Percentiles rank a stretch among this genome's conserved stretches.
Evolutionary conservation across 2,329 filamentous ascomycete species (phyloP).

Genomic region (Fusarium zealandicum): DNA sequence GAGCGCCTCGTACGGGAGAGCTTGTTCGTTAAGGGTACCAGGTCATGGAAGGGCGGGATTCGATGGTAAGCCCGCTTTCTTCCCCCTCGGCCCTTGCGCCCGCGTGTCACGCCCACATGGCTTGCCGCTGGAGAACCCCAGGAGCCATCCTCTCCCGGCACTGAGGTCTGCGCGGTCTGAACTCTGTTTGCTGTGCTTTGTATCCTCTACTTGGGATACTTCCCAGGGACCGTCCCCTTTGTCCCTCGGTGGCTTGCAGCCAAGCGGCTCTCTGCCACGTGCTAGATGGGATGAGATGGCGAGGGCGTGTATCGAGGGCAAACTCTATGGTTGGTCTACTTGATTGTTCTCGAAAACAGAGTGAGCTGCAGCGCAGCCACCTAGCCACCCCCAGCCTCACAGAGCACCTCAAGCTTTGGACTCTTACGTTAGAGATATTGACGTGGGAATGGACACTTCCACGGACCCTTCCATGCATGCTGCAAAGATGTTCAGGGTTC

Average conservation of each 20-base stretch:
- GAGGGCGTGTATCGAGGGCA: slow-evolving; percentile 22
- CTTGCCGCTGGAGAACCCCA: slow-evolving; percentile 15
- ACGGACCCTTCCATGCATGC: slow-evolving; percentile 1
- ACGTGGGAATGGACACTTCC: neutral
- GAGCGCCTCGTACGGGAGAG: neutral
- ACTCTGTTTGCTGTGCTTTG: slow-evolving; percentile 16
- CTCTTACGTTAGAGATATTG: slow-evolving; percentile 28
- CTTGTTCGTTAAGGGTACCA: neutral
- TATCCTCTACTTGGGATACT: slow-evolving; percentile 32
- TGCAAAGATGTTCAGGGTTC: too few species aligned
- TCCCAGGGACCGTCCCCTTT: slow-evolving; percentile 16
- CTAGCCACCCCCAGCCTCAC: slow-evolving; percentile 22
- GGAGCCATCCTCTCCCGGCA: neutral
- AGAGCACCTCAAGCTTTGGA: neutral
- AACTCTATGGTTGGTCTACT: slow-evolving; percentile 20
- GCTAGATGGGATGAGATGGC: slow-evolving; percentile 10
- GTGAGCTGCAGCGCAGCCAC: slow-evolving; percentile 6
- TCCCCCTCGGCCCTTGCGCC: neutral
- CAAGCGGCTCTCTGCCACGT: slow-evolving; percentile 35
- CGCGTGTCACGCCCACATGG: slow-evolving; percentile 24
- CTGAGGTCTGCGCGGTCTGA: neutral
- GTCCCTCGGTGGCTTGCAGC: slow-evolving; percentile 22
- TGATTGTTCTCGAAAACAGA: slow-evolving; percentile 19
- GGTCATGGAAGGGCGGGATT: neutral
- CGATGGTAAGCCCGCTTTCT: too few species aligned